These are phyloP conservation scores for Cyberlindnera subsufficiens DNA, from an alignment of 805 yeast species.

Conservation along the genomic window DNA sequence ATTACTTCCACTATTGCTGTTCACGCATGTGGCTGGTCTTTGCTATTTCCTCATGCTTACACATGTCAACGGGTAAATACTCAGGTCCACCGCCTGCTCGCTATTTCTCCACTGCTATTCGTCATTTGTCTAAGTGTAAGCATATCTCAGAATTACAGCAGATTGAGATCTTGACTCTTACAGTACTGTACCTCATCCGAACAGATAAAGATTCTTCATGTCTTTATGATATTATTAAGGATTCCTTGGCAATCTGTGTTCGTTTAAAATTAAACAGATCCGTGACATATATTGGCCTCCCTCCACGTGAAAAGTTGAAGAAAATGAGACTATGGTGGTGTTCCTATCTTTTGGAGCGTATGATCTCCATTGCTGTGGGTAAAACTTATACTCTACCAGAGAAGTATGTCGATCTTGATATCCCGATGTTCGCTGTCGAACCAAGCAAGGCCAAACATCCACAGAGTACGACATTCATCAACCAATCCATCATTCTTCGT, in stretches of 20 bases:
- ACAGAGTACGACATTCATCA: constrained; percentile 34
- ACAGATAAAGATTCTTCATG: constrained; percentile 56
- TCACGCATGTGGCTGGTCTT: constrained; percentile 52
- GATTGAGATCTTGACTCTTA: constrained; percentile 45
- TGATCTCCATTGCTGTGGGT: constrained; percentile 57
- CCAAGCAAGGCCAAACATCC: constrained; percentile 28
- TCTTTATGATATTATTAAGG: constrained; percentile 46
- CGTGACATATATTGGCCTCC: constrained; percentile 26
- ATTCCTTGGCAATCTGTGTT: constrained; percentile 44
- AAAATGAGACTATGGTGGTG: constrained; percentile 60
- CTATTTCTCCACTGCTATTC: constrained; percentile 53
- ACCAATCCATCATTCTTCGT: constrained; percentile 50
- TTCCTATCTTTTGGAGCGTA: constrained; percentile 53
- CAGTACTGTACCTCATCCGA: constrained; percentile 51
- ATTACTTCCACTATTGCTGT: constrained; percentile 45
- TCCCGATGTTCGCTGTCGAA: constrained; percentile 46
- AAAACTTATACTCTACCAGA: constrained; percentile 51
- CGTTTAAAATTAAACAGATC: constrained; percentile 31
- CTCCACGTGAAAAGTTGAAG: constrained; percentile 27
- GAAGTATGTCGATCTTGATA: constrained; percentile 37
- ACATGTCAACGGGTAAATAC: constrained; percentile 51
- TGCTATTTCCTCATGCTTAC: constrained; percentile 45
- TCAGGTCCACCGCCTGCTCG: constrained; percentile 48
- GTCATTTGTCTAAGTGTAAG: constrained; percentile 45
- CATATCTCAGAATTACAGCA: constrained; percentile 36